Conservation (phyloP, 1,139 yeast species). For the Kodamaea ohmeri region DNA sequence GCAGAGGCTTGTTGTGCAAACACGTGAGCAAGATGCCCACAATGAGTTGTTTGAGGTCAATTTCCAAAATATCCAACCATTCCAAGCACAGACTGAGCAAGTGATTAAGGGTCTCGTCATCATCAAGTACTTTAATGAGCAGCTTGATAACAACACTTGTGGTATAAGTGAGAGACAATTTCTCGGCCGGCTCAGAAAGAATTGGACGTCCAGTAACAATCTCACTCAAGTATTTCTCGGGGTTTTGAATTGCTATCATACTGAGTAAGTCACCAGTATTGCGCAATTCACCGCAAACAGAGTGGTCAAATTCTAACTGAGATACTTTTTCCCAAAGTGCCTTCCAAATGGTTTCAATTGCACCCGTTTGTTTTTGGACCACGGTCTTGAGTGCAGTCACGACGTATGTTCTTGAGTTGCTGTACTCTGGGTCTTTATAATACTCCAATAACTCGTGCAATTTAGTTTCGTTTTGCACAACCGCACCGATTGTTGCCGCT, state of each 20-base stretch:
- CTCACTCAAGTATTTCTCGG: slow-evolving; percentile 6
- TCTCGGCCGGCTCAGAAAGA: slow-evolving; percentile 15
- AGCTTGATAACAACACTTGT: slow-evolving; percentile 34
- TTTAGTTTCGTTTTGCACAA: slow-evolving; percentile 34
- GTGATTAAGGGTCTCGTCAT: slow-evolving; percentile 15
- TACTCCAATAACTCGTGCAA: slow-evolving; percentile 9
- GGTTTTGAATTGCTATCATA: slow-evolving; percentile 11
- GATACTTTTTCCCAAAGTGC: slow-evolving; percentile 14
- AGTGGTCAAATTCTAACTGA: slow-evolving; percentile 13
- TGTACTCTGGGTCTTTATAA: slow-evolving; percentile 12
- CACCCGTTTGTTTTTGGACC: slow-evolving; percentile 6
- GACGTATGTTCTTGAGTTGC: slow-evolving; percentile 13
- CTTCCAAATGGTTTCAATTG: slow-evolving; percentile 15
- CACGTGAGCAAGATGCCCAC: slow-evolving; percentile 60
- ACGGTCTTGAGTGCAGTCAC: slow-evolving; percentile 14
- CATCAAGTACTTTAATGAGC: slow-evolving; percentile 25
- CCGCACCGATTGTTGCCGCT: slow-evolving; percentile 53
- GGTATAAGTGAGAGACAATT: slow-evolving; percentile 27
- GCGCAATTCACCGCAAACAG: slow-evolving; percentile 17
- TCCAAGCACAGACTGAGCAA: slow-evolving; percentile 12
- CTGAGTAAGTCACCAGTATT: slow-evolving; percentile 17
- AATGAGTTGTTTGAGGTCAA: slow-evolving; percentile 53
- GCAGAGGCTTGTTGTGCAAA: slow-evolving; percentile 41
- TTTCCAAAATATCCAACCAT: slow-evolving; percentile 25
- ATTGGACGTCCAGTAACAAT: slow-evolving; percentile 16